Conservation (phyloP, 352 stramenopile species). For the Thalassiosira livingstoniorum region DNA sequence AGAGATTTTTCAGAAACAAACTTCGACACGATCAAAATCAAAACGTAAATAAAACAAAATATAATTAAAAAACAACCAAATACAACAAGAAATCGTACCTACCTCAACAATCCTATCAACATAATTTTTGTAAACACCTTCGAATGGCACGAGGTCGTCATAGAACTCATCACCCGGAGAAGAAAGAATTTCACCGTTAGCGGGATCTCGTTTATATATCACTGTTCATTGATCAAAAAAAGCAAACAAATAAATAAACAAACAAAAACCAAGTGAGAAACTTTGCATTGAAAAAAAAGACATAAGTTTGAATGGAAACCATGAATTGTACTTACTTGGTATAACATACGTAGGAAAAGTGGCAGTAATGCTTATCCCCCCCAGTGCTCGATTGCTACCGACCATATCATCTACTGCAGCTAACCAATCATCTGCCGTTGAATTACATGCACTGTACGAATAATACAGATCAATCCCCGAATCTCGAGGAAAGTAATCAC, state of each 20-base stretch:
- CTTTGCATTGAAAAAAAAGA: no score
- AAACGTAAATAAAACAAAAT: no score
- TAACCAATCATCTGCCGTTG: slow-evolving; percentile 6
- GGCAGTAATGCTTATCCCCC: not conserved
- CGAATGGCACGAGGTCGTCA: slow-evolving; percentile 7
- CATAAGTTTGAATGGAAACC: no score
- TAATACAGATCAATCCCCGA: slow-evolving; percentile 15
- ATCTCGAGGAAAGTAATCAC: slow-evolving; percentile 4
- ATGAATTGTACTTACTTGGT: not conserved
- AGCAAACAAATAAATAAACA: no score
- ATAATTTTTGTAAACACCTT: slow-evolving; percentile 4
- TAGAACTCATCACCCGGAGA: not conserved
- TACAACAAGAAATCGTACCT: no score
- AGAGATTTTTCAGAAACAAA: no score
- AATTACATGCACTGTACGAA: slow-evolving; percentile 10
- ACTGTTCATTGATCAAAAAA: no score
- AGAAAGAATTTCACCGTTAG: not conserved
- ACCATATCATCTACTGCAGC: not conserved
- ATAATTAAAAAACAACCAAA: no score
- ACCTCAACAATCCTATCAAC: not conserved
- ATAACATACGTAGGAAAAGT: not conserved
- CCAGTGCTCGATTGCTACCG: not conserved
- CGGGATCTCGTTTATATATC: no score
- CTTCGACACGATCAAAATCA: no score
- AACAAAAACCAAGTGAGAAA: no score